Evolutionary conservation across 805 yeast species (phyloP), one percentile per base, ranked within the genome.

Genomic region (Candida easanensis): DNA sequence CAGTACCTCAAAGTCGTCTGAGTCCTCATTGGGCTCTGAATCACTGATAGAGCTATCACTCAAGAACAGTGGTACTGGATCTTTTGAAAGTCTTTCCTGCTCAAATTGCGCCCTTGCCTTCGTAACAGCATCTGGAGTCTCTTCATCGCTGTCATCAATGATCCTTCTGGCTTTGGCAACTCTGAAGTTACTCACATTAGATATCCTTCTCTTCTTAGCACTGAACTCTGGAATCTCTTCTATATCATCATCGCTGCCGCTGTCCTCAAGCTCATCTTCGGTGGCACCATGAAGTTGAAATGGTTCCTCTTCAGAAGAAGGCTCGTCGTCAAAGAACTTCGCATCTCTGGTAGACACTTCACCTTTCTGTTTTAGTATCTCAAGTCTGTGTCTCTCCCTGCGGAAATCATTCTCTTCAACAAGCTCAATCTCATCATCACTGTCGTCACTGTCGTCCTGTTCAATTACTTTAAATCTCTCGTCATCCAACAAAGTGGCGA

Each of bases 271-370:
- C 16, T 44, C 47, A 16, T 36, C 47, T 20, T 31, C 47, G 11
- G 43, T 25, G 3, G 27, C 38, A 16, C 41, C 44, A 31, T 44
- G 43, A 17, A 41, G 11, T 20, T 26, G 32, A 21, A 33, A 34
- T 3, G 31, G 34, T 28, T 46, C 49, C n/a, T 44, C 51, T 7
- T 45, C 52, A 13, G 53, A 50, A 5, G 49, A 39, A 4, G 34
- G 39, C 23, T 36, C 46, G 13, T 40, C 45, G 5, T 30, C 43
- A 39, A 47, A 47, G 27, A 34, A 49, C 31, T 46, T 44, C n/a
- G 17, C 18, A 18, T 42, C 46, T 17, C 20, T 8, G 26, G 17
- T 33, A 7, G 27, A 9, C 17, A 22, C 20, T 10, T 20, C 26
- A 14, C 33, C 26, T 33, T 35, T 33, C 28, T 21, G 11, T 16